A percentile compares a stretch with the other conserved stretches of the same genome.
These are phyloP conservation scores for Syzygium grande DNA, from an alignment of 345 rosid genomes.

Conservation along the genomic window DNA sequence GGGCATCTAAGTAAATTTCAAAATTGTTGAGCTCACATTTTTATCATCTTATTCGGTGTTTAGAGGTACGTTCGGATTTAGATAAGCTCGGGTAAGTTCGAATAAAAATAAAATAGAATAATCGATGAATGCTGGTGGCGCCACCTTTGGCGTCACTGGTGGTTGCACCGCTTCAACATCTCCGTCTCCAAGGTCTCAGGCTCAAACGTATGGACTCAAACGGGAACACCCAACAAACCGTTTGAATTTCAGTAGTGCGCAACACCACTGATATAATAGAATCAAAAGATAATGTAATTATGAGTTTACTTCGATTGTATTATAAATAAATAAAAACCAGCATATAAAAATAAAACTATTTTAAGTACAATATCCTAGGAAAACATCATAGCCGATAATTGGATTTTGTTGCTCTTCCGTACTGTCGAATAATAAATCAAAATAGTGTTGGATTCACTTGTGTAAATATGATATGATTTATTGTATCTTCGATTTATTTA, in stretches of 20 bases:
- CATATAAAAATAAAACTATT: too few species aligned
- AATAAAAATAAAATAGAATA: neutral
- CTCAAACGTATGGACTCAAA: neutral
- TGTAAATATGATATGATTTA: neutral
- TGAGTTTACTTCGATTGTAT: neutral
- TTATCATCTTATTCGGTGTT: too few species aligned
- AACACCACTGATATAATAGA: neutral
- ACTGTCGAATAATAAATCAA: neutral
- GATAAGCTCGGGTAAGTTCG: neutral
- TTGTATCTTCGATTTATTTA: too few species aligned
- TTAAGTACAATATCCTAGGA: neutral
- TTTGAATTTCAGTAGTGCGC: neutral
- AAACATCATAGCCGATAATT: neutral
- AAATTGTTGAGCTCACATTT: fast-evolving
- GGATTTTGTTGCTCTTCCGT: neutral
- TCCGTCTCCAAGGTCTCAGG: neutral
- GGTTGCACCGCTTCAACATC: neutral
- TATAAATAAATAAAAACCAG: too few species aligned
- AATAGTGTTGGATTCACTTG: too few species aligned
- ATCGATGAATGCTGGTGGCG: neutral
- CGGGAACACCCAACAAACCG: neutral
- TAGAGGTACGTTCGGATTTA: neutral
- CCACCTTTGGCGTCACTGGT: neutral
- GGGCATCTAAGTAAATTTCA: neutral
- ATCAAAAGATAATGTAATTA: too few species aligned